Evolutionary conservation across 2,329 filamentous ascomycete genomes (phyloP).

Genomic region (Alternaria novae-zelandiae): DNA sequence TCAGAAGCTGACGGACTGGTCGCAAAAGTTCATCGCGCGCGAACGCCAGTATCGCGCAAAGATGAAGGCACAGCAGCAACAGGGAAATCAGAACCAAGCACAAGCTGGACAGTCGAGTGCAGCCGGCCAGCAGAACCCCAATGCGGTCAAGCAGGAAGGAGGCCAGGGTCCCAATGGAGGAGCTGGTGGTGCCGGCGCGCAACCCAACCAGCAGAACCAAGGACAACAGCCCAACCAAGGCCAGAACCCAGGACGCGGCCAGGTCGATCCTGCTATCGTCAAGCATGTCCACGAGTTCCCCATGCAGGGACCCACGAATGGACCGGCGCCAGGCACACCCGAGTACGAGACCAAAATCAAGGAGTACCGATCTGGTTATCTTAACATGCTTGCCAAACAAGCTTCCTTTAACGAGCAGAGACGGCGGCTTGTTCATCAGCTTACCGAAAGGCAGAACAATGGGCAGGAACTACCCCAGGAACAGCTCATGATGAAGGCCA

Average conservation of each 20-base stretch:
- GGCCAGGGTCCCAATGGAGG: constrained; percentile 9
- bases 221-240: constrained; percentile 19
- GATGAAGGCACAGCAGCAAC: constrained; percentile 36
- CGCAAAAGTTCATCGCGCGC: constrained; percentile 58
- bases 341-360: constrained; percentile 46
- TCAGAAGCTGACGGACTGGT: constrained; percentile 59
- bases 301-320: constrained; percentile 38
- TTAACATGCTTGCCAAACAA: constrained; percentile 43
- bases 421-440: constrained; percentile 32
- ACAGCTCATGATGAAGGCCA: constrained; percentile 31
- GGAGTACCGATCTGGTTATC: constrained; percentile 44
- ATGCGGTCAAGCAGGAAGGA: constrained; percentile 28
- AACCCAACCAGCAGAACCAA: constrained; percentile 13
- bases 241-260: constrained; percentile 12
- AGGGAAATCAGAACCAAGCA: constrained; percentile 26
- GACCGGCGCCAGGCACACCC: constrained; percentile 39
- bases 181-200: constrained; percentile 5
- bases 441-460: constrained; percentile 39
- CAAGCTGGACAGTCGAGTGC: constrained; percentile 32
- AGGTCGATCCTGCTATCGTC: constrained; percentile 42
- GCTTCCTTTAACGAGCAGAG: constrained; percentile 36
- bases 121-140: constrained; percentile 41
- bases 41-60: constrained; percentile 51
- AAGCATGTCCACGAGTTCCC: constrained; percentile 47
- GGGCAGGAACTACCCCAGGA: constrained; percentile 46